Conservation (phyloP, 2,329 filamentous ascomycete species). For the Neurospora sp. region DNA sequence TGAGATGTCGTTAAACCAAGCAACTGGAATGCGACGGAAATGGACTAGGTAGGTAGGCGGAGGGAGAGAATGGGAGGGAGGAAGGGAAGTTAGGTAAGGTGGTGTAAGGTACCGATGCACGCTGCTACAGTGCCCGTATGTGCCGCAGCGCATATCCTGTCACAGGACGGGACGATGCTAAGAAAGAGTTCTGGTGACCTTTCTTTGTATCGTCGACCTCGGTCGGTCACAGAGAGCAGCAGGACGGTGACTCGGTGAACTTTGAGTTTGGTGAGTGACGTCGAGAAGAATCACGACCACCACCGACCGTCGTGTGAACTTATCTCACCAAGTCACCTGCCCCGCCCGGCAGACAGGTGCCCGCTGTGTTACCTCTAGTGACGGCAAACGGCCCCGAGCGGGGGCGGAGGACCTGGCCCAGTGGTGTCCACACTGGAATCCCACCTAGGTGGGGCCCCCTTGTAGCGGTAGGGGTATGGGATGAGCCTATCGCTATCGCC, state of each 20-base stretch:
- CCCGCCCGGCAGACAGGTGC: not conserved
- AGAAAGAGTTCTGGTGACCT: not conserved
- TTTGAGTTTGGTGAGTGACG: not conserved
- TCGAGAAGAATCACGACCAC: not conserved
- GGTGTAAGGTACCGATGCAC: not conserved
- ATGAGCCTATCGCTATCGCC: conserved; percentile 13
- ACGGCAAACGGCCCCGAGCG: not conserved
- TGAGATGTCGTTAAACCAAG: not conserved
- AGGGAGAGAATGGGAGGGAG: not conserved
- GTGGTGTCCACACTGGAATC: not conserved
- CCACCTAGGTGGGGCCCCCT: conserved; percentile 2
- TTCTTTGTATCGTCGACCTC: not conserved
- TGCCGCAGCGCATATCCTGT: not conserved
- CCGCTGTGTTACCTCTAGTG: not conserved
- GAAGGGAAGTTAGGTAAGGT: not conserved
- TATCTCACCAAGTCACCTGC: not conserved
- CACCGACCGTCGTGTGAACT: not conserved
- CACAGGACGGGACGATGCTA: not conserved
- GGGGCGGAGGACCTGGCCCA: not conserved
- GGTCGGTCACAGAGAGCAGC: not conserved
- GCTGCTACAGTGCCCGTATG: not conserved
- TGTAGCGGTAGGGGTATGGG: conserved; percentile 7
- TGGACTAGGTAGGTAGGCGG: not conserved
- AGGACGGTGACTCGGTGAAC: not conserved
- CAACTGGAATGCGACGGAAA: not conserved